These are phyloP conservation scores for Aspergillus piperis DNA, from an alignment of 2,329 filamentous ascomycete species.

Conservation along the genomic window DNA sequence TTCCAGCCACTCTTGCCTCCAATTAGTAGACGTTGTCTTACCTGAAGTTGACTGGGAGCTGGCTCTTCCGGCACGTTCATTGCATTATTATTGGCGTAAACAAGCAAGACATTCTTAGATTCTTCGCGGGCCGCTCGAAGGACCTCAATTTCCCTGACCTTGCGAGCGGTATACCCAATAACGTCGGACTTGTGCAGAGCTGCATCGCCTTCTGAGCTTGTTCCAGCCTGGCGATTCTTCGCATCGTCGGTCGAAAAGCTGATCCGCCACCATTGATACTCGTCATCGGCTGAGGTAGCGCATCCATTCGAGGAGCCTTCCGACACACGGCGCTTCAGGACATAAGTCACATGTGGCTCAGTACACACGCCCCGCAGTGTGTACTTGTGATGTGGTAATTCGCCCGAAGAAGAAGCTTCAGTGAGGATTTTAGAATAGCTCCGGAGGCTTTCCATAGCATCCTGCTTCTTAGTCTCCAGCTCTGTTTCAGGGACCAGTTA, in stretches of 20 bases:
- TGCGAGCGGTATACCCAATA: conserved; percentile 42
- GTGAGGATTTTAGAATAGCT: conserved; percentile 51
- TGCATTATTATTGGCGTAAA: conserved; percentile 59
- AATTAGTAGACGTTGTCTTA: conserved; percentile 23
- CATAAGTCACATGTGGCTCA: conserved; percentile 58
- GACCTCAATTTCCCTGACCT: conserved; percentile 56
- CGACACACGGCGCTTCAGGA: conserved; percentile 46
- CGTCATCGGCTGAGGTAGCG: conserved; percentile 27
- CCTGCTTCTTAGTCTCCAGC: conserved; percentile 46
- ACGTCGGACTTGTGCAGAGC: conserved; percentile 35
- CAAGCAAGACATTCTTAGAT: conserved; percentile 54
- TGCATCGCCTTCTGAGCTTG: conserved; percentile 18
- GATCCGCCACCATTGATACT: conserved; percentile 59
- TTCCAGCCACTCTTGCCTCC: neutral
- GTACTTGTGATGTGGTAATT: conserved; percentile 52
- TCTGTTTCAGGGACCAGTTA: conserved; percentile 33
- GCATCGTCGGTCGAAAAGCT: conserved; percentile 51
- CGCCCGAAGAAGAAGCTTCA: conserved; percentile 42
- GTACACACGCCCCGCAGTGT: conserved; percentile 61
- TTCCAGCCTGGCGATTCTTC: conserved; percentile 37
- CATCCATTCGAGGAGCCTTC: conserved; percentile 22
- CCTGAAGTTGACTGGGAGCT: conserved; percentile 40
- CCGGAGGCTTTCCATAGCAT: conserved; percentile 45
- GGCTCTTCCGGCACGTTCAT: conserved; percentile 36
- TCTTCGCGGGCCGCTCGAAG: conserved; percentile 57